Evolutionary conservation across 129 eudicot genomes (phyloP), one percentile per base, ranked within the genome.

Genomic region (Cynara cardunculus): DNA sequence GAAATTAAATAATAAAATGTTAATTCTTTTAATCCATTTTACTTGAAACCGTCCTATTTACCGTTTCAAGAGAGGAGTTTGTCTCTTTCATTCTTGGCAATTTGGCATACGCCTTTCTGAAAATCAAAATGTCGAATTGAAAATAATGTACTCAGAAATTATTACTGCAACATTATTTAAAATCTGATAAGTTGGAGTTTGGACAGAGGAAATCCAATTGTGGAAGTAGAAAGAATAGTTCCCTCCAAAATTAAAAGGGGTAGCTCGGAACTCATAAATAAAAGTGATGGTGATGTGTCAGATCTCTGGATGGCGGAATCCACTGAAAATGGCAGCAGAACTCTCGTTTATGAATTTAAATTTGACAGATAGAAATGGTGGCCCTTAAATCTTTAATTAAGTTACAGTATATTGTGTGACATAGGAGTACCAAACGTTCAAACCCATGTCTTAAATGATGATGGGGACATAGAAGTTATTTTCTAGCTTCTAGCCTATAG

Each of bases 361-460:
- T 69, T 76, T 34, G 39, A 83, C 77, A 73, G 13, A 30, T 8
- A 64, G 14, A n/a, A 31, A 66, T 71, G 25, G 46, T 62, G 61
- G 53, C 11, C 72, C 34, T 82, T 22, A 62, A 62, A 62, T 64
- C 69, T 22, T 56, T 82, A 35, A 83, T 76, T 59, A 30, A 37
- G 78, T 69, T 83, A 77, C 28, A 81, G 72, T 82, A 82, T 71
- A 71, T 82, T 76, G 78, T 72, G 86, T 83, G 86, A 77, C 78
- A 77, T 39, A 27, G 28, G 34, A 30, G 81, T 82, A 75, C 81
- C 80, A 81, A 74, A 68, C 70, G 53, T 75, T 82, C 72, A 53
- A 82, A 75, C 77, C 34, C 49, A 76, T 61, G 67, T 67, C 81
- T 70, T 83, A 77, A 83, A 77, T 71, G 69, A 61, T 71, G 31